Conservation (phyloP, 2,329 filamentous ascomycete species). For the Trichoderma sp. region DNA sequence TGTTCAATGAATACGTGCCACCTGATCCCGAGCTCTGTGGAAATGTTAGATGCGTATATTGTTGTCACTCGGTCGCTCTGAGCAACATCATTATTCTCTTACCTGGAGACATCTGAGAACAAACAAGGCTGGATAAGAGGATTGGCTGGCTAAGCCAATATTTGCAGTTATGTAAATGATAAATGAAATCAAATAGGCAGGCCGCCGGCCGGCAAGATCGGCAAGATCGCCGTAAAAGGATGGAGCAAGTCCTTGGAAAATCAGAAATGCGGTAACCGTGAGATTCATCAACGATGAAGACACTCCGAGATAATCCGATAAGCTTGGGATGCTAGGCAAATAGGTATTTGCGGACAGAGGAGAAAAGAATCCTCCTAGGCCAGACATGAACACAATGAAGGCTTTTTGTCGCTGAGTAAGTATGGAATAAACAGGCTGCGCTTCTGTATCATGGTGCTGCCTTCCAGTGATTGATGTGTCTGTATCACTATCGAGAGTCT, state of each 20-base stretch:
- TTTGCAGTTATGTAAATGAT: not conserved
- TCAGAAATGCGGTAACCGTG: constrained; percentile 1
- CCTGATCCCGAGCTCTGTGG: not conserved
- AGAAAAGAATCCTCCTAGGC: constrained; percentile 16
- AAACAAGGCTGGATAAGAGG: not conserved
- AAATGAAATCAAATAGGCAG: not conserved
- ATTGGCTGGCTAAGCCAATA: not conserved
- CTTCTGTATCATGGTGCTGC: not conserved
- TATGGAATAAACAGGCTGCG: constrained; percentile 5
- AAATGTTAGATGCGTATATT: not conserved
- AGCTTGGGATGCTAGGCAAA: not conserved
- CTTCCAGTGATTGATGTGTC: not conserved
- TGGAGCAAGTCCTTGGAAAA: constrained; percentile 1
- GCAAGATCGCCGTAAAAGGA: constrained; percentile 5
- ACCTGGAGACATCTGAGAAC: constrained; percentile 6
- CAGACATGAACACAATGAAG: constrained; percentile 17
- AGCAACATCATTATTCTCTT: not conserved
- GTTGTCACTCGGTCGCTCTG: not conserved
- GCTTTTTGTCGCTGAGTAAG: constrained; percentile 12
- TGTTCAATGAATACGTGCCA: not conserved
- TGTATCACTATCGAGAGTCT: not conserved
- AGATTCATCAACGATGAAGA: constrained; percentile 6
- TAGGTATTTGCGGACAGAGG: not conserved
- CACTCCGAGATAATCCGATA: not conserved
- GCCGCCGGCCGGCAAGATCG: not conserved